Evolutionary conservation across 164 flowering plant species (phyloP), one percentile per base, ranked within the genome.

Genomic region (Magnolia sinica): DNA sequence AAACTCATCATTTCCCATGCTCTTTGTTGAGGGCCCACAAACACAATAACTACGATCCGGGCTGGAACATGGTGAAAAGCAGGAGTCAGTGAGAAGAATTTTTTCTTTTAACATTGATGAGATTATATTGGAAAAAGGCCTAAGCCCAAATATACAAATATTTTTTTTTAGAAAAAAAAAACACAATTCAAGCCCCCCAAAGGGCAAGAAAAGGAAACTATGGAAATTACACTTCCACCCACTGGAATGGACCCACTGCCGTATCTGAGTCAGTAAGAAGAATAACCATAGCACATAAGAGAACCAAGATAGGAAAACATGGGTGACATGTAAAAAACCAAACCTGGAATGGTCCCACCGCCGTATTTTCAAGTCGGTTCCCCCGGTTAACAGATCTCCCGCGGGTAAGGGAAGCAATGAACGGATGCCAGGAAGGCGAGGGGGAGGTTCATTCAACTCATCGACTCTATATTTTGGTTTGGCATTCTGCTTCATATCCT

Each of bases 341-440:
- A 80, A 96, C 98, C 99, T 93, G 90, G 71, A 78, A 82, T 94
- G 92, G 80, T 94, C 97, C 99, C 98, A 96, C 74, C 95, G 85
- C 31, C 84, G 83, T 20, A 84, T 84, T 77, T 75, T 84, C 79
- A 84, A 68, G 79, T 84, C 86, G 23, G 86, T 82, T 64, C 86
- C 86, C 6, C 86, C 86, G 24, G 98, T 94, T 79, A 96, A 83
- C 79, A 96, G 80, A 85, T 96, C 98, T 61, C 99, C 99, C 49
- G 98, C 97, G 71, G 98, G 96, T 77, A 96, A 87, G 59, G 99
- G 92, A 82, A 96, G 94, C 81, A 96, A 82, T 75, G 98, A 84
- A 31, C 98, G 98, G 63, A 96, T 82, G 66, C 99, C 99, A 74
- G 95, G 90, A 73, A 91, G 87, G 70, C 93, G 92, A 7, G 89